Evolutionary conservation across 2,329 filamentous ascomycete species (phyloP).

Genomic region (Paecilomyces niveus): DNA sequence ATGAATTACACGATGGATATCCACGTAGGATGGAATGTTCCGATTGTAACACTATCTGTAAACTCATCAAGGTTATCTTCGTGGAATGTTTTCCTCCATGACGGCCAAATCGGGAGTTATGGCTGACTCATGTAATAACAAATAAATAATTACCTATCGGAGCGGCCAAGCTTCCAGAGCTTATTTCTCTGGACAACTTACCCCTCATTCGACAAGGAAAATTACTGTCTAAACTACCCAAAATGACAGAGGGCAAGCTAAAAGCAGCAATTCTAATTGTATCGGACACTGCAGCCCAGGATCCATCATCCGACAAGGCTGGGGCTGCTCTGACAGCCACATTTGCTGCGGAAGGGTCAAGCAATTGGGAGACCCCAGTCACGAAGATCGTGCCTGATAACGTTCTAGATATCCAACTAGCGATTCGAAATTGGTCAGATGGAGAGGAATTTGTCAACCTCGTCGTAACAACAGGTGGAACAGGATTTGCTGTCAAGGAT

Average conservation of each 20-base stretch:
- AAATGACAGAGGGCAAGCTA: slow-evolving; percentile 38
- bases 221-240: slow-evolving; percentile 1
- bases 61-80: background rate
- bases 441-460: slow-evolving; percentile 57
- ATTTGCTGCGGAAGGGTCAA: slow-evolving; percentile 59
- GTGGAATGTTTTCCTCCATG: background rate
- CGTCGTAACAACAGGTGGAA: slow-evolving; percentile 84
- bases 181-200: background rate
- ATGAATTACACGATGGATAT: background rate
- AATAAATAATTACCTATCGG: background rate
- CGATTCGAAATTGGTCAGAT: slow-evolving; percentile 69
- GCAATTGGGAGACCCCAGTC: slow-evolving; percentile 63
- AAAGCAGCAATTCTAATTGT: slow-evolving; percentile 75
- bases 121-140: background rate
- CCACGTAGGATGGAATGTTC: background rate
- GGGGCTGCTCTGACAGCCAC: slow-evolving; percentile 60
- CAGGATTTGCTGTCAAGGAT: slow-evolving; percentile 81
- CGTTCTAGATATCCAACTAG: slow-evolving; percentile 64
- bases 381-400: slow-evolving; percentile 75
- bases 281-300: slow-evolving; percentile 78
- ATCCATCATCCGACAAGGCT: slow-evolving; percentile 72
- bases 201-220: slow-evolving; percentile 3
- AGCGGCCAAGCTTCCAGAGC: background rate
- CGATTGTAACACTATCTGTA: background rate
- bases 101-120: background rate